phyloP scores from a whole-genome alignment of 176 grass and related monocot species.

The Rhipidocladum racemiflorum region DNA sequence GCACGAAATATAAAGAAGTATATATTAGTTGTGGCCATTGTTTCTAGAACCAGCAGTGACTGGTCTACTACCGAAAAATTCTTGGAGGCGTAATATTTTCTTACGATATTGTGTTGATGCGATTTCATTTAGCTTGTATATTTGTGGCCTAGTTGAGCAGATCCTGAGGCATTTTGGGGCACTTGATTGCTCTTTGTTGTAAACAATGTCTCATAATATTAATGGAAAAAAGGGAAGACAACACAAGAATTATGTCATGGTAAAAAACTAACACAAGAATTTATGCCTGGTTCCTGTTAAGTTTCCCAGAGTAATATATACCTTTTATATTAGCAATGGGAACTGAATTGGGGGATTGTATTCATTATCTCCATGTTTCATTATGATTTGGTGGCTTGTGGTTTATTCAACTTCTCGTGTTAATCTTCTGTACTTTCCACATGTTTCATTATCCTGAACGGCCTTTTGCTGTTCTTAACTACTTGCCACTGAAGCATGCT shows the following conservation, averaged over 20 bases:
- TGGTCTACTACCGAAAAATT: background rate
- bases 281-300: background rate
- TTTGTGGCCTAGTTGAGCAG: background rate
- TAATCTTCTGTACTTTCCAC: background rate
- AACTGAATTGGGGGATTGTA: background rate
- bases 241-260: background rate
- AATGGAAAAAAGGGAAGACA: background rate
- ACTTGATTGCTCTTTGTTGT: too few relatives aligned
- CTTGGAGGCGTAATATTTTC: background rate
- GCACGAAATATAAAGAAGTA: background rate
- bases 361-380: background rate
- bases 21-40: background rate
- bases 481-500: slow-evolving; percentile 8
- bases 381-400: background rate
- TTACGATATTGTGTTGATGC: background rate
- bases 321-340: background rate
- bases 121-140: background rate
- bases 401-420: background rate
- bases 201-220: background rate
- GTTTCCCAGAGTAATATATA: background rate
- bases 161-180: background rate
- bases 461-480: background rate
- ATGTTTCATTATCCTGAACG: background rate
- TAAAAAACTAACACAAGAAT: background rate
- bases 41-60: background rate